Conservation (phyloP, 139 green algal genomes). For the Tetradesmus obliquus region DNA sequence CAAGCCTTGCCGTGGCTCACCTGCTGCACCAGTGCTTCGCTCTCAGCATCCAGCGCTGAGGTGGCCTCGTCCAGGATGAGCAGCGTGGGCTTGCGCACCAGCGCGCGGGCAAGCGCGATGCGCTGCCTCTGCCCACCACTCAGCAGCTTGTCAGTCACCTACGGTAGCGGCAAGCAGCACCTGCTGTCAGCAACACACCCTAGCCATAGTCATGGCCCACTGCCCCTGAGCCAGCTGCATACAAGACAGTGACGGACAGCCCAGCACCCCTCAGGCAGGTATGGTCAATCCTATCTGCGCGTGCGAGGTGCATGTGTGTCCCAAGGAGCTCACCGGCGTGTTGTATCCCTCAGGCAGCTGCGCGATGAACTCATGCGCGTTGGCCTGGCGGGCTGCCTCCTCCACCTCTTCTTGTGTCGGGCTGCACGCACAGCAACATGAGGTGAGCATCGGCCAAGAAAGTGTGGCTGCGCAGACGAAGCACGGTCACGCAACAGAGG, state of each 20-base stretch:
- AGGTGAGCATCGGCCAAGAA: neutral
- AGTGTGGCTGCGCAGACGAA: neutral
- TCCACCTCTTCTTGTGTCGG: constrained; percentile 67
- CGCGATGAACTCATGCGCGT: constrained; percentile 92
- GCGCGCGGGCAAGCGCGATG: constrained; percentile 69
- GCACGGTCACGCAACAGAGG: too few relatives aligned
- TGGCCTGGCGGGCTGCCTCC: constrained; percentile 77
- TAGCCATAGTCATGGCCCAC: too few relatives aligned
- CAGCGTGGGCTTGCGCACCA: constrained; percentile 58
- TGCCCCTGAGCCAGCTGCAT: too few relatives aligned
- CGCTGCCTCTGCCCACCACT: constrained; percentile 78
- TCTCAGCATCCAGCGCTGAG: constrained; percentile 61
- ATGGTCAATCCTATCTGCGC: neutral
- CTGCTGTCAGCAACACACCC: neutral
- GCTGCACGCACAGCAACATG: neutral
- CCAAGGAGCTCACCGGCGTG: constrained; percentile 48
- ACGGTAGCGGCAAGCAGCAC: neutral
- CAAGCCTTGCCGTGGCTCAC: constrained; percentile 59
- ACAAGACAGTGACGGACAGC: too few relatives aligned
- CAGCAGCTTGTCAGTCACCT: constrained; percentile 64
- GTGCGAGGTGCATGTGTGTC: neutral
- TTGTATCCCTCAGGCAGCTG: constrained; percentile 80
- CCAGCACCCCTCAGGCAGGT: neutral
- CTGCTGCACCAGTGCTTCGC: constrained; percentile 52
- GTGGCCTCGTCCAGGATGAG: constrained; percentile 85